A percentile compares a stretch with the other conserved stretches of the same genome.
phyloP scores from a whole-genome alignment of 495 filamentous ascomycete genomes.

The Bathelium albidoporum region DNA sequence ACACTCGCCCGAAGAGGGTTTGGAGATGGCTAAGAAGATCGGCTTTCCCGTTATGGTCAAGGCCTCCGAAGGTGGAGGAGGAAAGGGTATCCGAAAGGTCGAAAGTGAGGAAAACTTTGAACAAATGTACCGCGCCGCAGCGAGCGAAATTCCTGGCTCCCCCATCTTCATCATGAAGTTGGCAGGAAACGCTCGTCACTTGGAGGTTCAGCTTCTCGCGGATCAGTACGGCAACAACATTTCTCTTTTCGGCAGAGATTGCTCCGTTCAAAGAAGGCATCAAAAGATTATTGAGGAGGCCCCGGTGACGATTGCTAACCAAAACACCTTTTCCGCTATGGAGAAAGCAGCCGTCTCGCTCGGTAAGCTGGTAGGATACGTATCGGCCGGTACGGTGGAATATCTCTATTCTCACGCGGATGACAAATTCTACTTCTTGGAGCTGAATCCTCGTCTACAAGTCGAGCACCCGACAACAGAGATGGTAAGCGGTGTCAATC shows the following conservation, averaged over 20 bases:
- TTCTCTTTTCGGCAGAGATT: conserved; percentile 96
- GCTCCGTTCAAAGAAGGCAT: conserved; percentile 95
- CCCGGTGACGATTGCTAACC: conserved; percentile 88
- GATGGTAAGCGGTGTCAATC: conserved; percentile 96
- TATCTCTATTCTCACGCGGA: conserved; percentile 98
- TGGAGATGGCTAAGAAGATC: conserved; percentile 76
- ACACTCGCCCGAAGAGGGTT: conserved; percentile 74
- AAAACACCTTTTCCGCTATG: conserved; percentile 84
- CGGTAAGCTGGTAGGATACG: conserved; percentile 89
- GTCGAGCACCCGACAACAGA: conserved; percentile 99
- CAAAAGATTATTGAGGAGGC: conserved; percentile 99
- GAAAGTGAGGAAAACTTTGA: conserved; percentile 75
- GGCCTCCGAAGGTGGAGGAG: conserved; percentile 98
- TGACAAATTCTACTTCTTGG: conserved; percentile 98
- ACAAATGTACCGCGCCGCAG: conserved; percentile 82
- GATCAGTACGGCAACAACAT: conserved; percentile 99
- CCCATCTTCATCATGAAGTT: conserved; percentile 99
- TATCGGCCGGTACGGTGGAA: conserved; percentile 96
- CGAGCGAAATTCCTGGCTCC: conserved; percentile 96
- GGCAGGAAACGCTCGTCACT: conserved; percentile 87
- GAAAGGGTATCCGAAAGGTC: conserved; percentile 98
- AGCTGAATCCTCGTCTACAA: conserved; percentile 95
- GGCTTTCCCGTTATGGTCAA: conserved; percentile 99
- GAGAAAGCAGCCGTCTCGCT: conserved; percentile 92
- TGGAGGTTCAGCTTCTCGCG: conserved; percentile 94